These are phyloP conservation scores for Mortierella sp. DNA, from an alignment of 371 early-diverging fungal species.

Conservation along the genomic window DNA sequence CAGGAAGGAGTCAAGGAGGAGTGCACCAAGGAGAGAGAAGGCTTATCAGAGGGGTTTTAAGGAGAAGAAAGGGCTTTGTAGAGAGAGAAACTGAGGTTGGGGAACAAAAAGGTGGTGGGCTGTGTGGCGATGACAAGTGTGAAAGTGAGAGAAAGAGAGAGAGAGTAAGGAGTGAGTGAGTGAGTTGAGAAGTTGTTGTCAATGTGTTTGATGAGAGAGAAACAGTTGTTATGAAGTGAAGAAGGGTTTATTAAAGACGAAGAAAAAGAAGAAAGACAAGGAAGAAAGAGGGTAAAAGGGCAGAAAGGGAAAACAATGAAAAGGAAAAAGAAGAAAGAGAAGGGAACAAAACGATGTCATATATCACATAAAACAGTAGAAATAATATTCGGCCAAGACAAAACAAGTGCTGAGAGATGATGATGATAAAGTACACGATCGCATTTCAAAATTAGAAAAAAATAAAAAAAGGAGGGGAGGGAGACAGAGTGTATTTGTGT, in stretches of 20 bases:
- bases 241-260: constrained; percentile 7
- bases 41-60: not conserved
- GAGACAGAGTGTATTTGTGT: not conserved
- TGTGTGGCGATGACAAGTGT: constrained; percentile 16
- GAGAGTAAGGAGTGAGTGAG: not conserved
- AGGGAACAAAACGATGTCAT: constrained; percentile 18
- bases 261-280: not conserved
- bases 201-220: not conserved
- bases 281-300: not conserved
- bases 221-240: not conserved
- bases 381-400: not conserved
- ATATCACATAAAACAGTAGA: constrained; percentile 5
- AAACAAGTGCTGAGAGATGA: not conserved
- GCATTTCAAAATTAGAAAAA: constrained; percentile 4
- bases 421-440: constrained; percentile 1
- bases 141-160: constrained; percentile 12
- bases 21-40: constrained; percentile 20
- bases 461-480: too few relatives aligned
- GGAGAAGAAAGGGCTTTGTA: constrained; percentile 3
- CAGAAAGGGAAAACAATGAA: constrained; percentile 8
- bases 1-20: constrained; percentile 1
- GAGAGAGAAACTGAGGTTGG: not conserved
- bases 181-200: not conserved
- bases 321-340: not conserved
- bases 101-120: not conserved